Evolutionary conservation across 768 basidiomycete genomes (phyloP).

Genomic region (Brasilioporus rufonigricans): DNA sequence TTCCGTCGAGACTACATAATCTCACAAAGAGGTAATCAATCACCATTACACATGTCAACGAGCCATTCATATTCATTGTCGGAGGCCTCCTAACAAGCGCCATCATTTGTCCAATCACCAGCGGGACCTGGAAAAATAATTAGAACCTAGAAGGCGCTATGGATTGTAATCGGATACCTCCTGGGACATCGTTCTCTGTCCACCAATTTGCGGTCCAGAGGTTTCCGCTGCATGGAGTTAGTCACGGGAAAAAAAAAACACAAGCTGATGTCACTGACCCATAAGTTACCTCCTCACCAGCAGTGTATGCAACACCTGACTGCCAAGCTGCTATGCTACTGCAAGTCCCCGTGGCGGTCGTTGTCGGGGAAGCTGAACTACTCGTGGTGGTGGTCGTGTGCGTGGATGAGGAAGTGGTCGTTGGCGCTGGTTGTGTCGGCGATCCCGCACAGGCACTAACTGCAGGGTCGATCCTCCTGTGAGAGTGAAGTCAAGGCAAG

Average conservation of each 20-base stretch:
- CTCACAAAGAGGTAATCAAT: not conserved
- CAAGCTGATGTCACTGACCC: conserved; percentile 36
- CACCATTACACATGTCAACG: not conserved
- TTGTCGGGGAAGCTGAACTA: conserved; percentile 13
- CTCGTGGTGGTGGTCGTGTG: conserved; percentile 9
- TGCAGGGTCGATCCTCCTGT: not conserved
- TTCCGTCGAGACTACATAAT: not conserved
- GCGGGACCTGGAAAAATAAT: conserved; percentile 37
- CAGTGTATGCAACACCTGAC: conserved; percentile 45
- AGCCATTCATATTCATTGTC: not conserved
- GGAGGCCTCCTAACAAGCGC: conserved; percentile 39
- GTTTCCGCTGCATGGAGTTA: conserved; percentile 16
- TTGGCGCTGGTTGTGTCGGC: not conserved
- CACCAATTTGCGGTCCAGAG: conserved; percentile 60
- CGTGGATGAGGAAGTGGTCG: conserved; percentile 17
- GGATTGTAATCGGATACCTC: too few species aligned
- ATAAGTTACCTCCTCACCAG: conserved; percentile 54
- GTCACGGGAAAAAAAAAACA: not conserved
- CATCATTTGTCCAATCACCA: conserved; percentile 58
- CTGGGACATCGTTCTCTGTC: conserved; percentile 54
- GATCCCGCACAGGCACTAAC: conserved; percentile 25
- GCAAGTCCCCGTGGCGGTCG: conserved; percentile 39
- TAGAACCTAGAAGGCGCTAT: not conserved
- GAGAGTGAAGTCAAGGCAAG: not conserved
- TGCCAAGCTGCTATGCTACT: conserved; percentile 49